Evolutionary conservation across 805 yeast genomes (phyloP).

Genomic region (Wickerhamomyces tratensis): DNA sequence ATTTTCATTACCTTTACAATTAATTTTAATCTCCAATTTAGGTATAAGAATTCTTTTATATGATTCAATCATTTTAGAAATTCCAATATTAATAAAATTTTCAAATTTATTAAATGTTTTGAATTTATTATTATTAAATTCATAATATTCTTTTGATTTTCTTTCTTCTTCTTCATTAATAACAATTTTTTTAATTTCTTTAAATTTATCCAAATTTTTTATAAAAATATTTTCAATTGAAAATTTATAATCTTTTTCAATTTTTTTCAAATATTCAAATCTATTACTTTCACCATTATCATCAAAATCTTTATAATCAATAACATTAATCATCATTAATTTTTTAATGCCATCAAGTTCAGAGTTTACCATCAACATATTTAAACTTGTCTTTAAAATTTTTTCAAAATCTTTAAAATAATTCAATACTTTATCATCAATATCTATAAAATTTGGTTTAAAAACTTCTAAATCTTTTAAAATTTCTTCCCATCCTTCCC

Average conservation of each 20-base stretch:
- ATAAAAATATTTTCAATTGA: no score
- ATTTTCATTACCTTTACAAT: background rate
- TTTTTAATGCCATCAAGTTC: background rate
- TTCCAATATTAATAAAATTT: background rate
- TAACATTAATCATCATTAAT: background rate
- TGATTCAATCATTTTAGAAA: background rate
- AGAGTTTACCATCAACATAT: background rate
- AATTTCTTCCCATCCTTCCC: conserved; percentile 42
- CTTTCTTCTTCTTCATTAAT: no score
- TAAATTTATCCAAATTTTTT: no score
- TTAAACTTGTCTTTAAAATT: background rate
- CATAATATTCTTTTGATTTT: background rate
- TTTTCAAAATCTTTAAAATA: background rate
- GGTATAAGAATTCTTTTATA: background rate
- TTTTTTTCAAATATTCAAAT: no score
- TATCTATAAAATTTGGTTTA: background rate
- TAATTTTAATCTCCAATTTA: background rate
- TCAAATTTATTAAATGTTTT: background rate
- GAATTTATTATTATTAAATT: background rate
- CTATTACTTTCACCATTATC: no score
- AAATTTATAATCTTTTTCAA: no score
- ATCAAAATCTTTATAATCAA: background rate
- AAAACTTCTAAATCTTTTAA: conserved; percentile 25
- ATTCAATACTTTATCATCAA: conserved; percentile 1
- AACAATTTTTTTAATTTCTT: no score